A percentile compares a stretch with the other conserved stretches of the same genome.
Conservation (phyloP, 2,329 filamentous ascomycete species). For the Monilinia vaccinii-corymbosi region DNA sequence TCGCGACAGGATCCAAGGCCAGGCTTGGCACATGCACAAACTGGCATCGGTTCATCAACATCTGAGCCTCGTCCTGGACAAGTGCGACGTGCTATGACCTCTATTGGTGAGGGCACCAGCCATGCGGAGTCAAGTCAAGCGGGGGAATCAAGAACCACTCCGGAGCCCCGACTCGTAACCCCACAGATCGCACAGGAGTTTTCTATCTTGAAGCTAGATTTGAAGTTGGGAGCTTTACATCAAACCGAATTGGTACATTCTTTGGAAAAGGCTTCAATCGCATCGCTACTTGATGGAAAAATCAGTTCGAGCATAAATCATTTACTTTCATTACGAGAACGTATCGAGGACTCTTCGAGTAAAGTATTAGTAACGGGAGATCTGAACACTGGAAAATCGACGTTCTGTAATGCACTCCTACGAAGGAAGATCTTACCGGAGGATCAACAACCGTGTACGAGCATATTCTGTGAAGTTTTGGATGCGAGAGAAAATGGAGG, state of each 20-base stretch:
- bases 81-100: conserved; percentile 64
- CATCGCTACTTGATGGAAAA: conserved; percentile 83
- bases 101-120: conserved; percentile 45
- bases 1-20: conserved; percentile 47
- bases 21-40: conserved; percentile 53
- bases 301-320: conserved; percentile 92
- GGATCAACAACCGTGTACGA: conserved; percentile 95
- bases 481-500: conserved; percentile 86
- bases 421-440: conserved; percentile 88
- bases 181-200: conserved; percentile 94
- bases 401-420: conserved; percentile 95
- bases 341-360: conserved; percentile 94
- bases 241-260: conserved; percentile 92
- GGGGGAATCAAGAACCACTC: conserved; percentile 48
- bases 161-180: conserved; percentile 77
- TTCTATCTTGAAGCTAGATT: conserved; percentile 85
- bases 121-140: conserved; percentile 64
- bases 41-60: conserved; percentile 34
- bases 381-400: conserved; percentile 94
- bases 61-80: conserved; percentile 38
- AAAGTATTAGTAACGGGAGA: conserved; percentile 96
- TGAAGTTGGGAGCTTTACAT: conserved; percentile 79
- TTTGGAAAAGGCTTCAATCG: conserved; percentile 83
- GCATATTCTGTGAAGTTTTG: conserved; percentile 95
- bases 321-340: conserved; percentile 73